Evolutionary conservation across 1,139 yeast genomes (phyloP).

Genomic region (Candida smagusa): DNA sequence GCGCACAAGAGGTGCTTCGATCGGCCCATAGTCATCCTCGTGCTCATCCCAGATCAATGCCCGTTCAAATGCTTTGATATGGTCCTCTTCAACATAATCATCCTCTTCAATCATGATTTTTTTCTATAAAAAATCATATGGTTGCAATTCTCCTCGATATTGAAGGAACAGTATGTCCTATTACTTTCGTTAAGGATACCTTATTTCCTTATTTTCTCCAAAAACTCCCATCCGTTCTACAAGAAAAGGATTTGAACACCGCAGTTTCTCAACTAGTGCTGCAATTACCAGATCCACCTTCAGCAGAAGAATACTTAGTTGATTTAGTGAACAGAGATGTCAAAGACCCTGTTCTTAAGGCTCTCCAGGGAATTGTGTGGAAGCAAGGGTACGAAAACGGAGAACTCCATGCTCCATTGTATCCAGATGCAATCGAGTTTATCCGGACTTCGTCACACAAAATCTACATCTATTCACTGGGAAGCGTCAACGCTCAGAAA

Average conservation of each 20-base stretch:
- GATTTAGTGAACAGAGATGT: slow-evolving; percentile 62
- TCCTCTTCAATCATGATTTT: slow-evolving; percentile 18
- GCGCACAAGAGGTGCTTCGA: slow-evolving; percentile 1
- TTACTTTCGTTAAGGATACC: slow-evolving; percentile 75
- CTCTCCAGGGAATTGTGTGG: slow-evolving; percentile 86
- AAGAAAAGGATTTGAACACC: slow-evolving; percentile 9
- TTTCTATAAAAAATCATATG: slow-evolving; percentile 1
- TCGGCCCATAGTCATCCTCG: slow-evolving; percentile 12
- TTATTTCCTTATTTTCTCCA: slow-evolving; percentile 54
- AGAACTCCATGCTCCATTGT: slow-evolving; percentile 73
- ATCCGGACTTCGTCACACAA: slow-evolving; percentile 27
- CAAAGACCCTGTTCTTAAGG: slow-evolving; percentile 74
- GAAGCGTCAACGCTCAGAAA: slow-evolving; percentile 83
- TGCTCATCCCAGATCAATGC: slow-evolving; percentile 40
- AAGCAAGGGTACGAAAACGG: slow-evolving; percentile 72
- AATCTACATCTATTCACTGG: slow-evolving; percentile 85
- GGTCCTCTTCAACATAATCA: slow-evolving; percentile 35
- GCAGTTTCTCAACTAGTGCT: not conserved
- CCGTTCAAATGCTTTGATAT: slow-evolving; percentile 39
- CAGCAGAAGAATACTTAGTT: slow-evolving; percentile 38
- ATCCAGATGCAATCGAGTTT: slow-evolving; percentile 63
- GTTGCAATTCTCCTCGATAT: slow-evolving; percentile 46
- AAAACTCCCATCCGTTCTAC: slow-evolving; percentile 38
- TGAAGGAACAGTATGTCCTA: slow-evolving; percentile 92
- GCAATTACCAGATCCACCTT: slow-evolving; percentile 5